Conservation (phyloP, 805 yeast genomes). For the Metschnikowia lochheadii region DNA sequence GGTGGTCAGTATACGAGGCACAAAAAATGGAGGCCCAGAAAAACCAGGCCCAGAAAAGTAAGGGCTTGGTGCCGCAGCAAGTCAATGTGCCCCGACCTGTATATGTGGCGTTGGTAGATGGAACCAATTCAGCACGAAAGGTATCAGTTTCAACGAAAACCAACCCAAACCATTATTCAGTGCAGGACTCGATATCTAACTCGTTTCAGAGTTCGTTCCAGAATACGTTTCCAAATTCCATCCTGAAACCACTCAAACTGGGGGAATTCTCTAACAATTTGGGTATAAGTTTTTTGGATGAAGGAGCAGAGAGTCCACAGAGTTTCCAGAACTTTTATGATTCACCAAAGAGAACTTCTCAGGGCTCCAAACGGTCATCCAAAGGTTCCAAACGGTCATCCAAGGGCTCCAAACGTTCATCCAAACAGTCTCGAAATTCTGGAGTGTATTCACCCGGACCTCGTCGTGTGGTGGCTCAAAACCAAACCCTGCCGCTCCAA, state of each 20-base stretch:
- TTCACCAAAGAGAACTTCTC: too few species aligned
- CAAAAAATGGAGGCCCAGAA: not conserved
- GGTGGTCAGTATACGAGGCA: slow-evolving; percentile 10
- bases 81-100: not conserved
- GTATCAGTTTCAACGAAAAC: slow-evolving; percentile 2
- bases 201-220: not conserved
- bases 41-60: not conserved
- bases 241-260: too few species aligned
- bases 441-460: not conserved
- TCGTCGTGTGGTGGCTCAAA: not conserved
- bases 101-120: slow-evolving; percentile 7
- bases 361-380: not conserved
- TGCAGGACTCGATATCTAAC: not conserved
- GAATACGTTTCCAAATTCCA: too few species aligned
- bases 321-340: too few species aligned
- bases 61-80: not conserved
- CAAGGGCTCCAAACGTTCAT: too few species aligned
- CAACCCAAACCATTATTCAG: not conserved
- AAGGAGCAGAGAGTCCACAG: too few species aligned
- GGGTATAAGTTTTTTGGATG: too few species aligned
- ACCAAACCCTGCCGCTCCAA: not conserved
- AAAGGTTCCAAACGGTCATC: too few species aligned
- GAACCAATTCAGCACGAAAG: slow-evolving; percentile 8
- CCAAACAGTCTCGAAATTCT: not conserved
- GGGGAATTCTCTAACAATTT: too few species aligned